A percentile compares a stretch with the other conserved stretches of the same genome.
phyloP scores from a whole-genome alignment of 2,329 filamentous ascomycete species.

The Phialocephala subalpina region DNA sequence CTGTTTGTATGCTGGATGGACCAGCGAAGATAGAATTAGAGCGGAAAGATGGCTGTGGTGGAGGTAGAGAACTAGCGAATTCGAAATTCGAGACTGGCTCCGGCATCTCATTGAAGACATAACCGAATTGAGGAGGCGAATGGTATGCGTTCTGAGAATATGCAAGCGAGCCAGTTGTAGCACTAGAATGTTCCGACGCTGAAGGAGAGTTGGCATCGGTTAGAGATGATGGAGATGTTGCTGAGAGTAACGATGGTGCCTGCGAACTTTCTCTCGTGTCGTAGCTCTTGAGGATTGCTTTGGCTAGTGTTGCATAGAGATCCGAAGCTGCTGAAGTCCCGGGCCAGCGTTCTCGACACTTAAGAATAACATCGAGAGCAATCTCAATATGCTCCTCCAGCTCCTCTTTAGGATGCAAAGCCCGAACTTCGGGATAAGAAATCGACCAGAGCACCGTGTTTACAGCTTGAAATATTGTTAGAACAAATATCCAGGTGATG shows the following conservation, averaged over 20 bases:
- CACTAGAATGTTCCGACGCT: slow-evolving; percentile 50
- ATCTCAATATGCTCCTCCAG: slow-evolving; percentile 78
- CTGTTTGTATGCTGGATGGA: slow-evolving; percentile 59
- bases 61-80: slow-evolving; percentile 33
- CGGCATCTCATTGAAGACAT: slow-evolving; percentile 63
- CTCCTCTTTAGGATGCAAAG: slow-evolving; percentile 74
- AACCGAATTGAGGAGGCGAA: slow-evolving; percentile 62
- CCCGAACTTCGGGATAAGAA: slow-evolving; percentile 85
- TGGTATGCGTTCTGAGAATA: slow-evolving; percentile 48
- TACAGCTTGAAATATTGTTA: slow-evolving; percentile 88
- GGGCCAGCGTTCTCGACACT: slow-evolving; percentile 89
- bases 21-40: slow-evolving; percentile 73
- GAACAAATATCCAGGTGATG: slow-evolving; percentile 92
- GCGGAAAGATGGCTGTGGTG: slow-evolving; percentile 60
- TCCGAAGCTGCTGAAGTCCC: slow-evolving; percentile 85
- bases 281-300: slow-evolving; percentile 88
- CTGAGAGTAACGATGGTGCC: slow-evolving; percentile 58
- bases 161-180: slow-evolving; percentile 46
- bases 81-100: slow-evolving; percentile 49
- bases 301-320: slow-evolving; percentile 85
- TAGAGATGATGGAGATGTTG: slow-evolving; percentile 49
- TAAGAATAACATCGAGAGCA: slow-evolving; percentile 79
- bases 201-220: slow-evolving; percentile 56
- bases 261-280: slow-evolving; percentile 60
- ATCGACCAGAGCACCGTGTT: slow-evolving; percentile 93